These are phyloP conservation scores for Trichoderma polysporum DNA, from an alignment of 2,329 filamentous ascomycete genomes.

Conservation along the genomic window DNA sequence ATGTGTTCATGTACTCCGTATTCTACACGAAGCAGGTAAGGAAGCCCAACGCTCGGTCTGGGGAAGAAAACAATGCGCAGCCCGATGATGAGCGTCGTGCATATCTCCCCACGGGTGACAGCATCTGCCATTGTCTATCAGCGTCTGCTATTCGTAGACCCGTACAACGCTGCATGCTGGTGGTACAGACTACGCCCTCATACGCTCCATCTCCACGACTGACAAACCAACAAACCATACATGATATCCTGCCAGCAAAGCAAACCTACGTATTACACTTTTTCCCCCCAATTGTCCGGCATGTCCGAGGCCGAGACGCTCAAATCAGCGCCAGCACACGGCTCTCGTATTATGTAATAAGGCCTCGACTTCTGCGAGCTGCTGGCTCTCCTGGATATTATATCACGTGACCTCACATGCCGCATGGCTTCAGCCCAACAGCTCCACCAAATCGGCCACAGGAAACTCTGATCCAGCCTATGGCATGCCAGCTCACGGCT, in stretches of 20 bases:
- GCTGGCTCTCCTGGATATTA: background rate
- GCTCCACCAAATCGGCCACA: background rate
- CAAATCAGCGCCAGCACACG: background rate
- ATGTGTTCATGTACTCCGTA: background rate
- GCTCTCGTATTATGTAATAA: conserved; percentile 8
- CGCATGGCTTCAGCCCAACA: conserved; percentile 15
- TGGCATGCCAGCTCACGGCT: background rate
- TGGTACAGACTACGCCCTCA: background rate
- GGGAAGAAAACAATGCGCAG: background rate
- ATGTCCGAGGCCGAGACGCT: conserved; percentile 10
- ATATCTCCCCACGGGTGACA: background rate
- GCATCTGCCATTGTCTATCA: background rate
- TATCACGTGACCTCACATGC: conserved; percentile 12
- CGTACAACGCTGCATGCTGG: background rate
- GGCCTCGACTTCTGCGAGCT: background rate
- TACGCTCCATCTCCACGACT: background rate
- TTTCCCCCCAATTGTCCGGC: background rate
- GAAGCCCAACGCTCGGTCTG: background rate
- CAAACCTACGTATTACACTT: conserved; percentile 3
- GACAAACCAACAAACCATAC: background rate
- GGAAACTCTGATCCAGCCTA: conserved; percentile 19
- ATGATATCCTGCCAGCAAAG: conserved; percentile 12
- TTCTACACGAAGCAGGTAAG: background rate
- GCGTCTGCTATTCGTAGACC: background rate
- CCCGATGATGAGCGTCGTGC: background rate